Conservation (phyloP, 768 basidiomycete genomes). For the Boletus eberwhitei region DNA sequence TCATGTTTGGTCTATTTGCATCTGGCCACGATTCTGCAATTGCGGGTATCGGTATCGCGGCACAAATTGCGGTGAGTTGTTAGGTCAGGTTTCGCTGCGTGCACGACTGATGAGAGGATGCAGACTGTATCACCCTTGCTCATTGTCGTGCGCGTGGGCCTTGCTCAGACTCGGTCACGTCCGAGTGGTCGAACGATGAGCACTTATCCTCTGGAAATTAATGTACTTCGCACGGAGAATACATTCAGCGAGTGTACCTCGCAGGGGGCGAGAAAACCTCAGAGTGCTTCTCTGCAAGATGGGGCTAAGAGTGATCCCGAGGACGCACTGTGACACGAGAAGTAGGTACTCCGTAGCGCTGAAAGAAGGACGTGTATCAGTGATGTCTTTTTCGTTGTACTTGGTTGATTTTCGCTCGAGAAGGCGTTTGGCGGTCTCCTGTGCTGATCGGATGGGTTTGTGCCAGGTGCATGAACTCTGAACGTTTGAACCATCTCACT, state of each 20-base stretch:
- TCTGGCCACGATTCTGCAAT: slow-evolving; percentile 12
- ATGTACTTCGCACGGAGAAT: background rate
- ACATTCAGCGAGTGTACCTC: background rate
- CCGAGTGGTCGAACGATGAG: background rate
- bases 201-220: slow-evolving; percentile 1
- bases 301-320: background rate
- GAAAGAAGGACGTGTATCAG: background rate
- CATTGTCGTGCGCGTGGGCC: slow-evolving; percentile 16
- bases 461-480: too few species aligned
- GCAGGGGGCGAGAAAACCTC: background rate
- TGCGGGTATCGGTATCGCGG: slow-evolving; percentile 14
- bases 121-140: slow-evolving; percentile 20
- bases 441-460: too few species aligned
- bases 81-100: background rate
- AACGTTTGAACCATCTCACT: background rate
- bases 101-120: background rate
- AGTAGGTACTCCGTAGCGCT: background rate
- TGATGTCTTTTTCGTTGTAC: too few species aligned
- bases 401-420: background rate
- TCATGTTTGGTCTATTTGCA: slow-evolving; percentile 18
- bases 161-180: background rate
- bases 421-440: background rate
- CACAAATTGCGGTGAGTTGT: slow-evolving; percentile 17
- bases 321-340: background rate
- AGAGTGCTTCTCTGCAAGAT: background rate